Percentiles rank a stretch among this genome's conserved stretches.
Evolutionary conservation across 257 asterid genomes (phyloP).

Genomic region (Haberlea rhodopensis): DNA sequence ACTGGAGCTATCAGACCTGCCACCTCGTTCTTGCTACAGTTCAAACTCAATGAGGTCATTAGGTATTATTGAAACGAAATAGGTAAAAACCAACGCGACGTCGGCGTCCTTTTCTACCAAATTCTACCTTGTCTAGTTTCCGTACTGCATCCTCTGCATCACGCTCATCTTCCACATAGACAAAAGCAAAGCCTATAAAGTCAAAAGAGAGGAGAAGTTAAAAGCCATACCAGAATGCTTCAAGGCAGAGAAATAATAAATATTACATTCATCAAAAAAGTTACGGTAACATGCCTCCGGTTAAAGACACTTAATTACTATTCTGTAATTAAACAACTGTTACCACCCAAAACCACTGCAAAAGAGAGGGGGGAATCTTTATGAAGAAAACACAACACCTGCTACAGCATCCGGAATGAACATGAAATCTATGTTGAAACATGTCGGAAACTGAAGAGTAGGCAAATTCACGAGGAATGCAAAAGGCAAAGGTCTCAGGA

Average conservation of each 20-base stretch:
- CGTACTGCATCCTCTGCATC: too few relatives aligned
- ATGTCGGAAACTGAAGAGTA: constrained; percentile 78
- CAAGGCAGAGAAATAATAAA: constrained; percentile 26
- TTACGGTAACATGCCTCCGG: constrained; percentile 35
- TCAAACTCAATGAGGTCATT: constrained; percentile 24
- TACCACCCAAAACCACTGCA: constrained; percentile 51
- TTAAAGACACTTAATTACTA: constrained; percentile 35
- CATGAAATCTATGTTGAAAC: constrained; percentile 83
- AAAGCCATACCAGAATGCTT: constrained; percentile 28
- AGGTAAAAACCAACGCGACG: constrained; percentile 54
- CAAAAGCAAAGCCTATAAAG: constrained; percentile 77
- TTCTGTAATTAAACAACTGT: constrained; percentile 35
- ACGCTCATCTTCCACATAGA: constrained; percentile 92
- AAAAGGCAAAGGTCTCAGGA: too few relatives aligned
- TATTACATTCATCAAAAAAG: too few relatives aligned
- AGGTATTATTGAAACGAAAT: constrained; percentile 3
- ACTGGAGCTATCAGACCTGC: constrained; percentile 66
- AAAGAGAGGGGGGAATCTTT: constrained; percentile 42
- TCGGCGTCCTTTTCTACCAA: too few relatives aligned
- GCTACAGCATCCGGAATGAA: constrained; percentile 86
- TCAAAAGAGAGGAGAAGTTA: constrained; percentile 26
- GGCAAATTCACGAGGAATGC: constrained; percentile 91
- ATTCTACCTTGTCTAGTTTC: too few relatives aligned
- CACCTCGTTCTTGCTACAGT: constrained; percentile 80
- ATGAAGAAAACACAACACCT: constrained; percentile 81